Conservation (phyloP, 768 basidiomycete genomes). For the Termitomyces titanicus region DNA sequence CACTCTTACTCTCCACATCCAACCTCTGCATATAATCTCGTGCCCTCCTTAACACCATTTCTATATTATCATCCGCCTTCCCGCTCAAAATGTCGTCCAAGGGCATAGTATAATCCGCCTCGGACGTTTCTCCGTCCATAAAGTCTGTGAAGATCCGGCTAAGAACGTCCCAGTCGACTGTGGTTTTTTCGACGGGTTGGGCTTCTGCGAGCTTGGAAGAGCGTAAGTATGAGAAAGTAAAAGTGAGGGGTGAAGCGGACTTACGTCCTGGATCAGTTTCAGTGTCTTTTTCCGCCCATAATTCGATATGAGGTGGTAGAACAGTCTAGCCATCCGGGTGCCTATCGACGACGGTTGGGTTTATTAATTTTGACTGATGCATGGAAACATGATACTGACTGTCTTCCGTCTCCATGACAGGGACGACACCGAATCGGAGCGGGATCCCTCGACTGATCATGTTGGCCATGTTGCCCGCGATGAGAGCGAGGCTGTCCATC, state of each 20-base stretch:
- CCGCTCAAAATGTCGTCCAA: constrained; percentile 39
- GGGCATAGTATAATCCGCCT: constrained; percentile 15
- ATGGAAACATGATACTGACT: constrained; percentile 18
- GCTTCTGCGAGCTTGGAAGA: constrained; percentile 33
- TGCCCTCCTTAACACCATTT: constrained; percentile 36
- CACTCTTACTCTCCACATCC: constrained; percentile 43
- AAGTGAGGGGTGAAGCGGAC: constrained; percentile 6
- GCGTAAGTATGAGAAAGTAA: not conserved
- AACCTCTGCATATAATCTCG: constrained; percentile 57
- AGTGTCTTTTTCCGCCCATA: constrained; percentile 65
- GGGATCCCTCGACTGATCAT: constrained; percentile 75
- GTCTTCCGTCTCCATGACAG: constrained; percentile 52
- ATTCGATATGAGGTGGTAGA: constrained; percentile 61
- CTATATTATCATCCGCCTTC: constrained; percentile 13
- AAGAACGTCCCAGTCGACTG: constrained; percentile 38
- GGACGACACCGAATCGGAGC: constrained; percentile 84
- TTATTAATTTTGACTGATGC: too few relatives aligned
- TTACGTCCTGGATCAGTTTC: constrained; percentile 54
- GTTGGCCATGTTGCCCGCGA: constrained; percentile 58
- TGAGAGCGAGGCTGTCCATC: constrained; percentile 52
- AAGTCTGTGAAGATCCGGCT: constrained; percentile 36
- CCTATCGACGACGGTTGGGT: constrained; percentile 33
- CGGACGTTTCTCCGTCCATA: constrained; percentile 22
- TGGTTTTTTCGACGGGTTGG: constrained; percentile 24
- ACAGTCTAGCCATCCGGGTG: constrained; percentile 65